Evolutionary conservation across 2,329 filamentous ascomycete species (phyloP), one percentile per base, ranked within the genome.

Genomic region (Corniculantispora saksenae): DNA sequence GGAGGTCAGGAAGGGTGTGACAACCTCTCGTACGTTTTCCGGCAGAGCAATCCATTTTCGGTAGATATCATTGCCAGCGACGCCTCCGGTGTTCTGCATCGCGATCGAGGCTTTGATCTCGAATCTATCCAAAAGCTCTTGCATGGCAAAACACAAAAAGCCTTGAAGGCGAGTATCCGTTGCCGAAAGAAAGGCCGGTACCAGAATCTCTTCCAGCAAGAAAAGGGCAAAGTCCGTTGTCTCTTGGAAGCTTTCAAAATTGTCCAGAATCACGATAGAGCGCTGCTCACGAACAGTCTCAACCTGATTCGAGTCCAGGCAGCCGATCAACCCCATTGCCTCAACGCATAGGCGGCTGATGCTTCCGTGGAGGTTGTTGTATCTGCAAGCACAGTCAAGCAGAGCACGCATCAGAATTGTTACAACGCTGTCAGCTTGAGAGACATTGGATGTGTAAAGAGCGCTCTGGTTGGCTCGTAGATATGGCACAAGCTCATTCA

Each of bases 81-180:
- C 23, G 65, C 72, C 73, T 5, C 76, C 76, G 1, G 76, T 75
- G 3, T 79, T 77, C 45, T 79, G 76, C 74, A 77, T 76, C 35
- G 75, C 76, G 60, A 81, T 83, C 0, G 84, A 86, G 13, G 84
- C 81, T 66, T 83, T 88, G 72, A 97, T 89, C 32, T 91, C 89
- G 72, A 91, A 92, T 69, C 90, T 88, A 53, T 89, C 89, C 3
- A 98, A 84, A 48, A 98, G 84, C 71, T 97, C 91, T 76, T 99
- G 95, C 89, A 99, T 97, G 2, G 91, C 92, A 77, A 91, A 99
- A 1, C 94, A 94, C 21, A 99, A 83, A 73, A 96, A 97, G 0
- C 93, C 94, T 76, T 98, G 95, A 7, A 93, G 85, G 69, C 88
- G 89, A 2, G 93, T 91, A 74, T 97, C 96, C 0, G 91, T 95